Conservation (phyloP, 2,329 filamentous ascomycete genomes). For the Beauveria asiatica region DNA sequence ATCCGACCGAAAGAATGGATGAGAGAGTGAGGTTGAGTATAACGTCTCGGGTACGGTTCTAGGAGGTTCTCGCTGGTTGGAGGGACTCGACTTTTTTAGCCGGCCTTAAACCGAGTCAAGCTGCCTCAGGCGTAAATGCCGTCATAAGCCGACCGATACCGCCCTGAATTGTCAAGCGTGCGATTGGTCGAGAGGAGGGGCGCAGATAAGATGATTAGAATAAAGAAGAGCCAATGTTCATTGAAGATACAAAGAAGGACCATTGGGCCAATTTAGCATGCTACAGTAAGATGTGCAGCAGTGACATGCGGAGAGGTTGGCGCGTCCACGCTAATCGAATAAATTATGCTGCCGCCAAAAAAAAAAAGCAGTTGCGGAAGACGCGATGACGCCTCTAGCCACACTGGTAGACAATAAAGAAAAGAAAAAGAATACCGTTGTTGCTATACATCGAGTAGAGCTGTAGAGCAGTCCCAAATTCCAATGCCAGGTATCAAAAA, state of each 20-base stretch:
- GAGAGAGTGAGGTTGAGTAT: background rate
- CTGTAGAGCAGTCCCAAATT: background rate
- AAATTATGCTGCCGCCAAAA: background rate
- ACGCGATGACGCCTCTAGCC: background rate
- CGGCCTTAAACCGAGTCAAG: slow-evolving; percentile 13
- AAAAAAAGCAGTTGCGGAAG: background rate
- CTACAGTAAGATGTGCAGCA: background rate
- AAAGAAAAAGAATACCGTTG: background rate
- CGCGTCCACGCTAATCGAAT: background rate
- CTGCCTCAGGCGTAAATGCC: slow-evolving; percentile 20
- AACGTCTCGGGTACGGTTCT: slow-evolving; percentile 2
- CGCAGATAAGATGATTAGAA: background rate
- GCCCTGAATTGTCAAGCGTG: background rate
- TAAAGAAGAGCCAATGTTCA: background rate
- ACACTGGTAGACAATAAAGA: background rate
- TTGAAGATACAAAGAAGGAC: background rate
- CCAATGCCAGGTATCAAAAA: slow-evolving; percentile 10
- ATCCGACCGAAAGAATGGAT: background rate
- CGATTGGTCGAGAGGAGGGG: background rate
- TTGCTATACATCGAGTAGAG: background rate
- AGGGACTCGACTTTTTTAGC: slow-evolving; percentile 14
- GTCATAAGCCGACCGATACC: slow-evolving; percentile 18
- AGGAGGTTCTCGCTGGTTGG: slow-evolving; percentile 7
- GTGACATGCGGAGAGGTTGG: background rate
- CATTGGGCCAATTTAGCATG: background rate